Conservation (phyloP, 345 rosid genomes). For the Anacardium occidentale region DNA sequence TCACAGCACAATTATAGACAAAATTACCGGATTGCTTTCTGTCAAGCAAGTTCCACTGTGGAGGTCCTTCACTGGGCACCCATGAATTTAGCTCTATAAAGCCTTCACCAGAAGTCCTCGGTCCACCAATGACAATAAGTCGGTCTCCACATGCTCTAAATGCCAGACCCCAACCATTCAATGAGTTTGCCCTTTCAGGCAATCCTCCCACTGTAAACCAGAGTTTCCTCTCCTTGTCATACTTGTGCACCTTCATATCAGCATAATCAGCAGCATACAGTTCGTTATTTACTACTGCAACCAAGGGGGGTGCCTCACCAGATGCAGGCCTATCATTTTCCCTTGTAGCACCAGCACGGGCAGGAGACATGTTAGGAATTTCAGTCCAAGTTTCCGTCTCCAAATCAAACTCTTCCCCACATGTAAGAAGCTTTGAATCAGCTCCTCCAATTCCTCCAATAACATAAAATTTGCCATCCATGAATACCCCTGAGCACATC, state of each 20-base stretch:
- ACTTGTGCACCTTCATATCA: slow-evolving; percentile 73
- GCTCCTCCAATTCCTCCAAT: too few species aligned
- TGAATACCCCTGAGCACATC: too few species aligned
- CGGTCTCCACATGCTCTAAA: slow-evolving; percentile 88
- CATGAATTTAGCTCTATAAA: slow-evolving; percentile 81
- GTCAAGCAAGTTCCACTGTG: slow-evolving; percentile 74
- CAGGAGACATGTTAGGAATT: too few species aligned
- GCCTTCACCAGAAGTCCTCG: slow-evolving; percentile 66
- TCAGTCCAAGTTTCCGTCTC: too few species aligned
- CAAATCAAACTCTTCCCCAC: too few species aligned
- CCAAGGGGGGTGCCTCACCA: slow-evolving; percentile 83
- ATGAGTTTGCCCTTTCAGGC: slow-evolving; percentile 82
- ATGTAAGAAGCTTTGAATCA: too few species aligned
- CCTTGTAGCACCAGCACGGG: too few species aligned
- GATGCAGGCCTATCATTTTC: slow-evolving; percentile 43
- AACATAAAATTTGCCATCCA: too few species aligned
- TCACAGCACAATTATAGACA: slow-evolving; percentile 95
- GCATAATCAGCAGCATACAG: slow-evolving; percentile 85
- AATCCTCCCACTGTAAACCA: slow-evolving; percentile 73
- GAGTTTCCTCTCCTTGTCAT: slow-evolving; percentile 53
- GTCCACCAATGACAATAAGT: slow-evolving; percentile 90
- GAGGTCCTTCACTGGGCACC: slow-evolving; percentile 77
- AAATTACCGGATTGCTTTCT: slow-evolving; percentile 74
- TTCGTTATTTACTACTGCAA: slow-evolving; percentile 80
- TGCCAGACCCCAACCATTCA: slow-evolving; percentile 97